Base-by-base conservation (phyloP, 148 eudicot genomes). In the Heliosperma pusillum region DNA sequence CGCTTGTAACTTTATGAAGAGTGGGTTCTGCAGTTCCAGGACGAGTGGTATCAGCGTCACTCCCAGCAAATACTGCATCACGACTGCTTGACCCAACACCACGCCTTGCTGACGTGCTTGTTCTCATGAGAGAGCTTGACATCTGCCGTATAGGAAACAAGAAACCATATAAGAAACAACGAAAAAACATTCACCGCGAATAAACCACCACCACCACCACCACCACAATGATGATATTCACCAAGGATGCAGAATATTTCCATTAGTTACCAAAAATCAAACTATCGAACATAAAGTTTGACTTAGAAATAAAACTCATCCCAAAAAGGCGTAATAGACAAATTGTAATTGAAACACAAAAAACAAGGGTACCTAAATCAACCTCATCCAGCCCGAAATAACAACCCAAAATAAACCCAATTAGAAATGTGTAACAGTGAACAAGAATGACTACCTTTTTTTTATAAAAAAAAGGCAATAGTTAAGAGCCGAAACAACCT, bases 21-120 rank as follows among this genome's bases (percentile, higher is more conserved):
- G 58, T n/a, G 0, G 81, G 76, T 7, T 77, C 80, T 19, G 70
- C 78, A 9, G 85, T 62, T 12, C 77, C 76, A 17, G 69, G 66
- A 40, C 76, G 86, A 9, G 78, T 69, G 11, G 80, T 59, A 33
- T 76, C 84, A 0, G 80, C 69, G 1, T 82, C 87, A 57, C 72
- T 82, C 60, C 82, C 85, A 26, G 77, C 74, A 70, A 78, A 80
- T 56, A 81, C 84, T 9, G 80, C 85, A 44, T 85, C 87, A 8
- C 87, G 87, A 62, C 85, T 85, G 70, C 87, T 85, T 16, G 87
- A 85, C 60, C 85, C 87, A 4, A 57, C 78, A 25, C 66, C 79
- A 26, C 83, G 85, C 78, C 85, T 82, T 7, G 81, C 77, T 16
- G 87, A 77, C 65, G 80, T 69, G 58, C 83, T 77, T 9, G 79